Base-by-base conservation (phyloP, 164 flowering plant genomes). In the Litsea cubeba region DNA sequence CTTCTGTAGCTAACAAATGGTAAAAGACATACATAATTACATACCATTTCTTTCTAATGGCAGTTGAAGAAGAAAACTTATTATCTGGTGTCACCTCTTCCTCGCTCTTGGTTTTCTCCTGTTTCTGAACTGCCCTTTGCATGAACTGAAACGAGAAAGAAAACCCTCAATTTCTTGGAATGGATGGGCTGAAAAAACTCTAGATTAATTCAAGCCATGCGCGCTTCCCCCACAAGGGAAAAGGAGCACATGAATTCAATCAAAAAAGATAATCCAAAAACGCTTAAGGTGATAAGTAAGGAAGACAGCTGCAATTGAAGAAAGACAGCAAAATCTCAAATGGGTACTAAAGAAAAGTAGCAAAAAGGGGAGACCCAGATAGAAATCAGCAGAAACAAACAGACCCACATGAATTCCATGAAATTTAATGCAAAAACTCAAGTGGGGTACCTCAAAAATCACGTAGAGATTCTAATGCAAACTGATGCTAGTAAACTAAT, bases 51-150 rank as follows among this genome's bases (percentile, higher is more conserved):
- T 75, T 84, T 28, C 23, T 84, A 64, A 79, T 72, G 75, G 80
- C 23, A 72, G 73, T 69, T 24, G 83, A 65, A 46, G 84, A 66
- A 77, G 69, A 68, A 54, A 86, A 85, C 74, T 74, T 84, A 14
- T 74, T 85, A 62, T 82, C 83, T 58, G 85, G 85, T 70, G 83
- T 81, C n/a, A 73, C 78, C 69, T 87, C 96, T 63, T 86, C 92
- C 79, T 83, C 91, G 71, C 83, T 81, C 84, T 87, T 83, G 62
- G 79, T 0, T 80, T 84, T 84, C 78, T 87, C 94, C 80, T 86
- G 90, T 74, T 72, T 91, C 80, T 73, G 87, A 65, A 77, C 46
- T 28, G 87, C 93, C 81, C 95, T 88, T 88, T 91, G 97, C 98
- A 93, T 93, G 73, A 91, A 93, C 98, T 93, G 76, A 11, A 3